These are phyloP conservation scores for Gremmenia infestans DNA, from an alignment of 2,329 filamentous ascomycete species.

Conservation along the genomic window DNA sequence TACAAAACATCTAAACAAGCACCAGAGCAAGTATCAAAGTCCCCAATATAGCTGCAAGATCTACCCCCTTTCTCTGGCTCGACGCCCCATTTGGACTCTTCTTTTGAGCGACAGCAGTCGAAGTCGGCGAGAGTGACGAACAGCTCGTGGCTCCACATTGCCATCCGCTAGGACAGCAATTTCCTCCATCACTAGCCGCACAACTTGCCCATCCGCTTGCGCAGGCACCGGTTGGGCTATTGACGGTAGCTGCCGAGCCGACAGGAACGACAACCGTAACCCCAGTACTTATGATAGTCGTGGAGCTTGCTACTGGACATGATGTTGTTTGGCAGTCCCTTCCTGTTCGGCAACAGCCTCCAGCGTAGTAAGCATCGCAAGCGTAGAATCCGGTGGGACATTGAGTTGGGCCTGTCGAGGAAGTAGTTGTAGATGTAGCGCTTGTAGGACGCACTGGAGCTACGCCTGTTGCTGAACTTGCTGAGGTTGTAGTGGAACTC, in stretches of 20 bases:
- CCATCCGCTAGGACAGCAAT: constrained; percentile 80
- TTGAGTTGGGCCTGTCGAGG: constrained; percentile 32
- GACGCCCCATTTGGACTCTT: constrained; percentile 14
- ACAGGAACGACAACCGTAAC: constrained; percentile 66
- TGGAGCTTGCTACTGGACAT: constrained; percentile 60
- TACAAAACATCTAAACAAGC: constrained; percentile 2
- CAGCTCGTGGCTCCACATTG: constrained; percentile 69
- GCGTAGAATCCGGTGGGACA: constrained; percentile 93
- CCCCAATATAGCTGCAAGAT: not conserved
- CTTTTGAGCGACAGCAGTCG: constrained; percentile 35
- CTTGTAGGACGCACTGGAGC: constrained; percentile 46
- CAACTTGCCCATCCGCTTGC: constrained; percentile 75
- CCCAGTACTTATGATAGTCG: constrained; percentile 62
- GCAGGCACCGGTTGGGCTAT: constrained; percentile 47
- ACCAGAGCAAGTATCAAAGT: constrained; percentile 1
- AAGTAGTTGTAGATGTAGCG: constrained; percentile 34
- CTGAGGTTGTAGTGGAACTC: constrained; percentile 27
- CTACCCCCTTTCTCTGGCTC: not conserved
- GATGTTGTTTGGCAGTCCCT: constrained; percentile 77
- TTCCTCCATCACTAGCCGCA: constrained; percentile 61
- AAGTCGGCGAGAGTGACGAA: constrained; percentile 52
- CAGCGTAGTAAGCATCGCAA: constrained; percentile 73
- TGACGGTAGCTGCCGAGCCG: constrained; percentile 38
- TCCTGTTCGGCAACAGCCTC: constrained; percentile 84
- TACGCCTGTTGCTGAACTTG: constrained; percentile 36